phyloP scores from a whole-genome alignment of 352 stramenopile species.

The Pythium oligandrum region DNA sequence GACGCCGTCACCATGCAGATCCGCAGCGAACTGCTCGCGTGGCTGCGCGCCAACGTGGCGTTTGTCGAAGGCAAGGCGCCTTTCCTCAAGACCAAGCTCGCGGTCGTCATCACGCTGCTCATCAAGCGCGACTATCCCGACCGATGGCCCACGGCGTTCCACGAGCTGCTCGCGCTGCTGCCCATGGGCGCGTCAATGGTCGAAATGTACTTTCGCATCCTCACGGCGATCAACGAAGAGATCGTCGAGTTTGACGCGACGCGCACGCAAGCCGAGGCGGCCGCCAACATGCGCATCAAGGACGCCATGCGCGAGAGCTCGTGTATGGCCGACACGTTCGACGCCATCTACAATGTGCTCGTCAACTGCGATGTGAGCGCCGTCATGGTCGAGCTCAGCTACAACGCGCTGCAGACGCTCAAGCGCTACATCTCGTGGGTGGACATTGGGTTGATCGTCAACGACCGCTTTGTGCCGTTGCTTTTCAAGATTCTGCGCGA shows the following conservation, averaged over 20 bases:
- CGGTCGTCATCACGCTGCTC: slow-evolving; percentile 72
- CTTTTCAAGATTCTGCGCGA: slow-evolving; percentile 67
- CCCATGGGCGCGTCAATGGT: slow-evolving; percentile 72
- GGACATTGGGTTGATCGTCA: slow-evolving; percentile 78
- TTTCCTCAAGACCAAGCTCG: slow-evolving; percentile 86
- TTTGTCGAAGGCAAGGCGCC: slow-evolving; percentile 54
- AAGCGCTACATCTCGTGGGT: slow-evolving; percentile 87
- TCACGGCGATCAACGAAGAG: slow-evolving; percentile 89
- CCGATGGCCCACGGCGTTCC: slow-evolving; percentile 81
- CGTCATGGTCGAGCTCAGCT: slow-evolving; percentile 64
- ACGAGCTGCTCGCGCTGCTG: slow-evolving; percentile 73
- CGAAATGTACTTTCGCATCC: slow-evolving; percentile 89
- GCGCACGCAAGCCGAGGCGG: slow-evolving; percentile 46
- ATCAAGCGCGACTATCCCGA: slow-evolving; percentile 90
- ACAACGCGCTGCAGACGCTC: slow-evolving; percentile 65
- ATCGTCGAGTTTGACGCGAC: slow-evolving; percentile 87
- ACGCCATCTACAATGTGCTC: slow-evolving; percentile 82
- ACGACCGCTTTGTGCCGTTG: slow-evolving; percentile 75
- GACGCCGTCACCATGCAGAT: slow-evolving; percentile 47
- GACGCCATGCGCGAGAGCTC: slow-evolving; percentile 81
- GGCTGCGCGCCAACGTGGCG: slow-evolving; percentile 54
- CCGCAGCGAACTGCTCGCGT: slow-evolving; percentile 50
- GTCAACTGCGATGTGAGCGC: slow-evolving; percentile 65
- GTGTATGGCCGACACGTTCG: slow-evolving; percentile 71
- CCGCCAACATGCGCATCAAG: slow-evolving; percentile 83